Percentiles rank a stretch among this genome's conserved stretches.
Evolutionary conservation across 176 grass and related monocot species (phyloP).

Genomic region (Saccharum officinarum): DNA sequence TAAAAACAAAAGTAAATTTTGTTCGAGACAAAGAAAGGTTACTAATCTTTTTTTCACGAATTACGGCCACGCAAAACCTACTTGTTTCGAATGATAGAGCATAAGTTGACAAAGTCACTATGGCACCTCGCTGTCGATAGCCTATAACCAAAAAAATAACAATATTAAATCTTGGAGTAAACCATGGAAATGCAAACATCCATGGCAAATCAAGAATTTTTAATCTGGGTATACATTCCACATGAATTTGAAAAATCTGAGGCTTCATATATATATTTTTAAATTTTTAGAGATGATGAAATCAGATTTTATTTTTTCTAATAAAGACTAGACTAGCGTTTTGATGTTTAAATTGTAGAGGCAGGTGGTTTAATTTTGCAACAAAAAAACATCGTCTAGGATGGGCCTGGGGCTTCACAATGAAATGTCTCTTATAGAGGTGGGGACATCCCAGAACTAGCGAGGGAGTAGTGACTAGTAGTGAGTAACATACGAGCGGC

Average conservation of each 20-base stretch:
- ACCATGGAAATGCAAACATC: fast-evolving
- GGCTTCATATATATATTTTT: not conserved
- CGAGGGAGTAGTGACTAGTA: too few relatives aligned
- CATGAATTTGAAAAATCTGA: too few relatives aligned
- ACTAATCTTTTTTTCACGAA: not conserved
- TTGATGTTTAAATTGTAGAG: not conserved
- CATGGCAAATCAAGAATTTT: too few relatives aligned
- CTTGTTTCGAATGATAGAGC: not conserved
- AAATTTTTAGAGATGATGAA: not conserved
- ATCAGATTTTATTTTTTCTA: not conserved
- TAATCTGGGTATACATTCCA: too few relatives aligned
- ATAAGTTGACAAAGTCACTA: not conserved
- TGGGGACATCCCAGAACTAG: too few relatives aligned
- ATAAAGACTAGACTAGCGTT: not conserved
- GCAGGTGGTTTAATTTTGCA: not conserved
- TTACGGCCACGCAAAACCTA: not conserved
- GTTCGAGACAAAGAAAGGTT: not conserved
- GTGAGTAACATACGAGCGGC: too few relatives aligned
- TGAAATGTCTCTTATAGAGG: too few relatives aligned
- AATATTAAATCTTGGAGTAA: too few relatives aligned
- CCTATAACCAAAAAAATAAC: too few relatives aligned
- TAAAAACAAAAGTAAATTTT: not conserved
- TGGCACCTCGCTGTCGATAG: too few relatives aligned
- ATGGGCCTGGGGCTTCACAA: too few relatives aligned
- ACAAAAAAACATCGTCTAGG: not conserved